phyloP scores from a whole-genome alignment of 805 yeast genomes.

The Ogataea ramenticola region DNA sequence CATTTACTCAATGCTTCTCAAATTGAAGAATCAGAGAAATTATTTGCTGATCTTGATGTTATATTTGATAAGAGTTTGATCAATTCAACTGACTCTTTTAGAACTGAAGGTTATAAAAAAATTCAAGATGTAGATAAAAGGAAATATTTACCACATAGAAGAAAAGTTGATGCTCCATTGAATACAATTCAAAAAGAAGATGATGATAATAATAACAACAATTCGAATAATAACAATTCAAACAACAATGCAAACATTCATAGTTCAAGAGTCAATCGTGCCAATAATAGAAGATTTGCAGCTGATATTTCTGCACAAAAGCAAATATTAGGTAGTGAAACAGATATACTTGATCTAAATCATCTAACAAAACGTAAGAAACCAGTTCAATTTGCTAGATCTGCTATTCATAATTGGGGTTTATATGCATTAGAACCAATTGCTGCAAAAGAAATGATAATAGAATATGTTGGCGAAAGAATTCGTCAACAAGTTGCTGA shows the following conservation, averaged over 20 bases:
- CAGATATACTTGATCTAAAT: conserved; percentile 75
- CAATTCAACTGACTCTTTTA: conserved; percentile 52
- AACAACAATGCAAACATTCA: conserved; percentile 32
- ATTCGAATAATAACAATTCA: too few species aligned
- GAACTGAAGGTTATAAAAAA: conserved; percentile 66
- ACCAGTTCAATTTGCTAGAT: conserved; percentile 93
- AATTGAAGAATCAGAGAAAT: conserved; percentile 18
- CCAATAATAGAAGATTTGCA: conserved; percentile 78
- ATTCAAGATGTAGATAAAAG: conserved; percentile 67
- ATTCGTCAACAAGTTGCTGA: conserved; percentile 93
- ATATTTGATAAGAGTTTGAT: conserved; percentile 23
- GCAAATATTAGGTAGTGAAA: conserved; percentile 70
- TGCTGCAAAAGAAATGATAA: conserved; percentile 94
- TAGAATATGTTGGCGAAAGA: conserved; percentile 95
- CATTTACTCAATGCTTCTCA: conserved; percentile 13
- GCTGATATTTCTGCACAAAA: conserved; percentile 82
- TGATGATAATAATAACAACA: too few species aligned
- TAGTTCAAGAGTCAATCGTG: conserved; percentile 80
- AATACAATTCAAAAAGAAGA: conserved; percentile 62
- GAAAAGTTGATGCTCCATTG: conserved; percentile 60
- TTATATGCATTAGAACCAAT: conserved; percentile 92
- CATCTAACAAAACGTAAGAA: conserved; percentile 85
- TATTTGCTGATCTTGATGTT: conserved; percentile 20
- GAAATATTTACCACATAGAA: conserved; percentile 77
- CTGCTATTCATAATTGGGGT: conserved; percentile 98